These are phyloP conservation scores for Crepidotus variabilis DNA, from an alignment of 768 basidiomycete genomes.

Conservation along the genomic window DNA sequence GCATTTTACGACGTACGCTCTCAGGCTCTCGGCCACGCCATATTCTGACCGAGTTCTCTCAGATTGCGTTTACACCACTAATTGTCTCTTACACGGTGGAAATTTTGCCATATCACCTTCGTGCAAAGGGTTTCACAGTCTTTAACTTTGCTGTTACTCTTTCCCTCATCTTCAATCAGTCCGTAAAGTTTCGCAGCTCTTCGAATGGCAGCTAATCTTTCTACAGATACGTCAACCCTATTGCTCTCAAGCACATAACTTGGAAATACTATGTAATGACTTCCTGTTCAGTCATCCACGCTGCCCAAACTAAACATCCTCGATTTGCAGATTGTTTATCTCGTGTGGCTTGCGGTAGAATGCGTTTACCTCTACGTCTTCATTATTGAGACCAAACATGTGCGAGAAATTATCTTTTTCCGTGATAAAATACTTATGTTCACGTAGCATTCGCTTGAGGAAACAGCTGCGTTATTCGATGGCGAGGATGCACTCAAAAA, in stretches of 20 bases:
- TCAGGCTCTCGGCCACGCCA: too few relatives aligned
- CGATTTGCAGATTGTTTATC: conserved; percentile 48
- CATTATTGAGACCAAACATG: conserved; percentile 65
- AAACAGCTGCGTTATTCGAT: conserved; percentile 80
- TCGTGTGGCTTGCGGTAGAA: conserved; percentile 67
- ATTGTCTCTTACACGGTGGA: conserved; percentile 87
- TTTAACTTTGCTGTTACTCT: conserved; percentile 78
- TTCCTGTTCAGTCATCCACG: neutral
- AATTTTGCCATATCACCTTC: conserved; percentile 78
- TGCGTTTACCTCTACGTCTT: conserved; percentile 62
- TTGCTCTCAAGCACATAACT: conserved; percentile 47
- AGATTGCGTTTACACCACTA: conserved; percentile 78
- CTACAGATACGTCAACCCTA: conserved; percentile 67
- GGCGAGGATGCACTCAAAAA: conserved; percentile 49
- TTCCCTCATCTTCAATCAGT: conserved; percentile 82
- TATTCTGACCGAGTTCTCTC: too few relatives aligned
- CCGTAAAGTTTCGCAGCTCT: neutral
- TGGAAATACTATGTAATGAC: conserved; percentile 6
- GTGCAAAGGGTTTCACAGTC: conserved; percentile 82
- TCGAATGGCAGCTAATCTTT: neutral
- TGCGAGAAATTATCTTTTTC: neutral
- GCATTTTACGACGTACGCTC: conserved; percentile 53
- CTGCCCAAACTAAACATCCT: neutral
- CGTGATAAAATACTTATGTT: neutral
- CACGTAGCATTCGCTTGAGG: conserved; percentile 57